Percentiles rank a stretch among this genome's conserved stretches.
These are phyloP conservation scores for Nidularia sp. DNA, from an alignment of 768 basidiomycete genomes.

Conservation along the genomic window DNA sequence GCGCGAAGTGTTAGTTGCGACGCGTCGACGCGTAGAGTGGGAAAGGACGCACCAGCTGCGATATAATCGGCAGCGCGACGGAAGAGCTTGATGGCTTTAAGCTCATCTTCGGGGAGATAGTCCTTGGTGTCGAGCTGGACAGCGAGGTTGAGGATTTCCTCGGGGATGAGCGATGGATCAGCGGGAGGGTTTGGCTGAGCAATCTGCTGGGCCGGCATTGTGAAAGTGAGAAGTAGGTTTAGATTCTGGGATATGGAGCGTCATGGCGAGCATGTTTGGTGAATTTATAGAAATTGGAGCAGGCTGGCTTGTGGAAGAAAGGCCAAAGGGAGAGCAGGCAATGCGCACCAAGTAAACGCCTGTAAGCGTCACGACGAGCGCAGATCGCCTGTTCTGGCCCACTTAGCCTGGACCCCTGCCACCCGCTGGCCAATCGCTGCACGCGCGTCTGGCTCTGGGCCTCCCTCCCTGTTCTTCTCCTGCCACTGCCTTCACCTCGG, in stretches of 20 bases:
- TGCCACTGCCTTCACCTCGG: not conserved
- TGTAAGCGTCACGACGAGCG: too few relatives aligned
- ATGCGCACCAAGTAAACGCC: too few relatives aligned
- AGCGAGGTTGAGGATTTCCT: slow-evolving; percentile 44
- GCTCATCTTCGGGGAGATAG: slow-evolving; percentile 46
- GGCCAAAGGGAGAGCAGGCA: too few relatives aligned
- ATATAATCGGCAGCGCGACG: slow-evolving; percentile 66
- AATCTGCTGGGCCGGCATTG: slow-evolving; percentile 59
- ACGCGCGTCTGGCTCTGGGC: too few relatives aligned
- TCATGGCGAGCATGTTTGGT: not conserved
- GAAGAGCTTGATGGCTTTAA: slow-evolving; percentile 48
- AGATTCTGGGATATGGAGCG: not conserved
- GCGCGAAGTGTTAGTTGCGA: not conserved
- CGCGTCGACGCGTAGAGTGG: not conserved
- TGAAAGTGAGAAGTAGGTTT: slow-evolving; percentile 1
- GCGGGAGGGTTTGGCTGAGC: slow-evolving; percentile 65
- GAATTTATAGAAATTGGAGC: not conserved
- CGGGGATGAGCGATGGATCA: slow-evolving; percentile 64
- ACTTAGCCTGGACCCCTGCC: not conserved
- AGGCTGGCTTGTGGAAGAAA: not conserved
- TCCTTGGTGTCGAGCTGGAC: slow-evolving; percentile 43
- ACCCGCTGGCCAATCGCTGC: not conserved
- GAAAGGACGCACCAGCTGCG: slow-evolving; percentile 51
- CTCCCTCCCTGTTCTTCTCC: too few relatives aligned
- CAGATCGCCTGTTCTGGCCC: not conserved